These are phyloP conservation scores for Myrica gale DNA, from an alignment of 306 rosid species.

Conservation along the genomic window DNA sequence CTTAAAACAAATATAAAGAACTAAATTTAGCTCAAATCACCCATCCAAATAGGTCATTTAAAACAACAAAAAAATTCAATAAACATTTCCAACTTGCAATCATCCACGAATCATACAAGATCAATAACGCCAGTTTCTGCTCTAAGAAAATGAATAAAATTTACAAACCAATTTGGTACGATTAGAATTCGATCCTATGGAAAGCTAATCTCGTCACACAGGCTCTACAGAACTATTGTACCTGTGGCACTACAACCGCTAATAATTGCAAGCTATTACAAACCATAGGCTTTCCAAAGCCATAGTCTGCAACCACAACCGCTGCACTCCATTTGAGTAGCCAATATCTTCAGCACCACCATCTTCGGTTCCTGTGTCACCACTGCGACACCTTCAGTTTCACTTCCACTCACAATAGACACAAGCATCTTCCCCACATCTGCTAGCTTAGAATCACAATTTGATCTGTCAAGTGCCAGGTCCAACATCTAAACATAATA, in stretches of 20 bases:
- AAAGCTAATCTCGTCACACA: too few species aligned
- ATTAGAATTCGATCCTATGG: too few species aligned
- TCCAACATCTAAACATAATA: neutral
- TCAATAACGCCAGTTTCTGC: neutral
- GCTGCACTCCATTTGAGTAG: too few species aligned
- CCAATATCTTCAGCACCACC: neutral
- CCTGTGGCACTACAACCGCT: too few species aligned
- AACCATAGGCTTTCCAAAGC: too few species aligned
- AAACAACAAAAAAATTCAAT: neutral
- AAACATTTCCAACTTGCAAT: conserved; percentile 10
- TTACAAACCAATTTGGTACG: too few species aligned
- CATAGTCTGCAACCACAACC: too few species aligned
- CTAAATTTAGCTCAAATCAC: conserved; percentile 32
- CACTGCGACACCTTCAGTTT: neutral
- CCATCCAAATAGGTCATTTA: neutral
- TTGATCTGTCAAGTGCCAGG: neutral
- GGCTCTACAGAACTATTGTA: too few species aligned
- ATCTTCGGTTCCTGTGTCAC: neutral
- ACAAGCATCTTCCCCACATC: neutral
- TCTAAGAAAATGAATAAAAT: neutral
- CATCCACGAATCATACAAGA: neutral
- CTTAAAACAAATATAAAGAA: conserved; percentile 38
- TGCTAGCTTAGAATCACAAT: neutral
- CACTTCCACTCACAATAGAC: neutral
- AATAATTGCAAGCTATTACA: too few species aligned